Base-by-base conservation (phyloP, 148 eudicot genomes). In the Pouteria glomerata region DNA sequence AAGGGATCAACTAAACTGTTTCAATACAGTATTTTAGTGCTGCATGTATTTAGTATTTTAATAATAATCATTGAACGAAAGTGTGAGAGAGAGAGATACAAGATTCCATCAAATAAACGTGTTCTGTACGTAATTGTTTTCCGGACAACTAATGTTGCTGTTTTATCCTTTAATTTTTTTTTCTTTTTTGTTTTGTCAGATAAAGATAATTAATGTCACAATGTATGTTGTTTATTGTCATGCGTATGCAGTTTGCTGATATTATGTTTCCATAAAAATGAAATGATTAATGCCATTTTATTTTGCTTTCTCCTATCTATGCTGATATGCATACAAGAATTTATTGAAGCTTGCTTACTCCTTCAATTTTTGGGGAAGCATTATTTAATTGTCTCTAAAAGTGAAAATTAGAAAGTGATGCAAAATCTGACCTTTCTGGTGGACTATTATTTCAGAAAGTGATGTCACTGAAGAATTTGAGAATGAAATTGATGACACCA, bases 391-490 rank as follows among this genome's bases (percentile, higher is more conserved):
- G 21, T 21, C 12, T 63, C 11, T 6, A 21, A 72, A 57, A 42
- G 52, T 59, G 23, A 24, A 48, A 69, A 53, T 69, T 55, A 23
- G 76, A 57, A 70, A 41, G 8, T 67, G 55, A 42, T 60, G 33
- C 24, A 29, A 73, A 67, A 41, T 35, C 45, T 47, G 73, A 72
- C 31, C 19, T 30, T 5, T n/a, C n/a, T n/a, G n/a, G n/a, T n/a
- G 11, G 57, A n/a, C 66, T 34, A 64, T 34, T 6, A 57, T 44
- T 77, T n/a, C 80, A 77, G 80, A 71, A 35, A 34, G 15, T 66
- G 33, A 52, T 30, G 47, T 56, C 19, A 65, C 21, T 74, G 71
- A 74, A 66, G 73, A 35, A 55, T 41, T 57, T 12, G 68, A 47
- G 53, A 68, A 60, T 58, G 57, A 57, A 66, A n/a, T 39, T 66